Evolutionary conservation across 1,284 basidiomycete genomes (phyloP).

Genomic region (Microbotryum lychnidis-dioicae): DNA sequence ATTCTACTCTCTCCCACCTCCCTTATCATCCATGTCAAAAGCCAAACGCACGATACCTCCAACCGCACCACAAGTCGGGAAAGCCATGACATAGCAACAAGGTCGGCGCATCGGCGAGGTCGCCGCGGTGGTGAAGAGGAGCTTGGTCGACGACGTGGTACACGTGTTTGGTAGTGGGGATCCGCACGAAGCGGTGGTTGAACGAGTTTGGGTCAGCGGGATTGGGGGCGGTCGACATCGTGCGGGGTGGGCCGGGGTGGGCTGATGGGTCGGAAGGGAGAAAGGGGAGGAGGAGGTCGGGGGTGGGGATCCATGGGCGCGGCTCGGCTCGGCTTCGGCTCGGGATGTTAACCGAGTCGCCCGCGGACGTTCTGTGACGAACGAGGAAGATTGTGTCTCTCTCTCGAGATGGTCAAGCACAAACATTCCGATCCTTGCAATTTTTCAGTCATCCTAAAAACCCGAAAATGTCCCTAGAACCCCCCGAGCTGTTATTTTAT

Average conservation of each 20-base stretch:
- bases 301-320: too few species aligned
- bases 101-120: slow-evolving; percentile 13
- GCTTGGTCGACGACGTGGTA: slow-evolving; percentile 29
- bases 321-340: too few species aligned
- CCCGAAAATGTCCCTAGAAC: too few species aligned
- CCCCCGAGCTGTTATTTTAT: too few species aligned
- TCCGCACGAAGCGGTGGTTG: slow-evolving; percentile 19
- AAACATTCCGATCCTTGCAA: too few species aligned
- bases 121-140: slow-evolving; percentile 3
- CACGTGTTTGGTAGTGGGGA: slow-evolving; percentile 10
- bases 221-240: background rate
- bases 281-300: too few species aligned
- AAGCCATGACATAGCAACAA: slow-evolving; percentile 29
- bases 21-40: background rate
- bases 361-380: too few species aligned
- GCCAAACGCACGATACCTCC: slow-evolving; percentile 19
- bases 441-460: too few species aligned
- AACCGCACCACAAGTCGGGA: slow-evolving; percentile 31
- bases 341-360: too few species aligned
- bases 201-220: slow-evolving; percentile 11
- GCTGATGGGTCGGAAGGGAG: background rate
- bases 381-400: too few species aligned
- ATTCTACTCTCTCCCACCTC: too few species aligned
- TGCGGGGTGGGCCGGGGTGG: background rate
- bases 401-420: too few species aligned